Evolutionary conservation across 2,329 filamentous ascomycete genomes (phyloP).

Genomic region (Escovopsis sp.): DNA sequence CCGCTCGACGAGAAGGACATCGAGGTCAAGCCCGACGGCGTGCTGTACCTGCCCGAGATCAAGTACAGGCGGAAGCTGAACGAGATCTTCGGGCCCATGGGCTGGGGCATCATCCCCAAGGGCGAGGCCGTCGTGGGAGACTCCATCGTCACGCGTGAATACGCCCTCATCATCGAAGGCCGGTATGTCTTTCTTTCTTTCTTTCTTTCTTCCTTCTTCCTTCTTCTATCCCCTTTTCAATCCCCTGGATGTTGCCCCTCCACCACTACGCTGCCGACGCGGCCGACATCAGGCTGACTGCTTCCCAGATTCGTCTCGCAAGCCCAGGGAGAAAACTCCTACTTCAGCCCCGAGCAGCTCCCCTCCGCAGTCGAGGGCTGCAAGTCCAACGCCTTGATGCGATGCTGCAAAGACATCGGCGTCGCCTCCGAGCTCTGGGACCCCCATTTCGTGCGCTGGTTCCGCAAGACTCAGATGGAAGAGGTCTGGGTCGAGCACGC

Average conservation of each 20-base stretch:
- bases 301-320: slow-evolving; percentile 66
- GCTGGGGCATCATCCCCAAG: slow-evolving; percentile 84
- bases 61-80: slow-evolving; percentile 91
- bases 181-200: slow-evolving; percentile 42
- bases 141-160: slow-evolving; percentile 74
- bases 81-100: slow-evolving; percentile 81
- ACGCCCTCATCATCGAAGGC: slow-evolving; percentile 77
- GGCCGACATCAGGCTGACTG: too few relatives aligned
- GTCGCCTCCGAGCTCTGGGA: slow-evolving; percentile 96
- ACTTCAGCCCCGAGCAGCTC: slow-evolving; percentile 79
- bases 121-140: slow-evolving; percentile 76
- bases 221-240: too few relatives aligned
- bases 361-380: slow-evolving; percentile 91
- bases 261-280: neutral
- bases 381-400: slow-evolving; percentile 95
- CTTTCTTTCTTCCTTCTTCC: neutral
- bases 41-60: slow-evolving; percentile 93
- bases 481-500: slow-evolving; percentile 86
- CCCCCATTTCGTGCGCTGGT: slow-evolving; percentile 74
- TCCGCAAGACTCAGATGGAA: slow-evolving; percentile 57
- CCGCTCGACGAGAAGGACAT: slow-evolving; percentile 61
- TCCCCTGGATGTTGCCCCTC: slow-evolving; percentile 1
- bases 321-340: slow-evolving; percentile 86
- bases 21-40: slow-evolving; percentile 95
- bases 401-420: slow-evolving; percentile 95